These are phyloP conservation scores for Chlorella sp. DNA, from an alignment of 139 green algal species.

Conservation along the genomic window DNA sequence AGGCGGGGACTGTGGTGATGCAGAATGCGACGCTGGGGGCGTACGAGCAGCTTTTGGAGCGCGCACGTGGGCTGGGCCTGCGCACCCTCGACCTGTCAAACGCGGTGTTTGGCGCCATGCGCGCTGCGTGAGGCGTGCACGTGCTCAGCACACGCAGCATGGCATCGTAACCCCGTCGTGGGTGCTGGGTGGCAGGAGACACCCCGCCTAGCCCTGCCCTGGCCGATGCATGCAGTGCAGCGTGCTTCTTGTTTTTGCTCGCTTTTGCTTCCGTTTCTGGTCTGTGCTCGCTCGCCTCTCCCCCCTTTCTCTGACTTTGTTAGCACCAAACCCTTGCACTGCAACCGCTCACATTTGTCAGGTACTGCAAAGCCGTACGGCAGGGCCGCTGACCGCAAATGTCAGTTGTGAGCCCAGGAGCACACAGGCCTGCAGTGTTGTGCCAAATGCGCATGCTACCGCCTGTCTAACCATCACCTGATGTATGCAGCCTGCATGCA, in stretches of 20 bases:
- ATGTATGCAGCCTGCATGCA: too few species aligned
- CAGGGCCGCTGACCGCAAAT: too few species aligned
- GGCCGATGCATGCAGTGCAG: background rate
- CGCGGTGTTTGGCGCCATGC: conserved; percentile 73
- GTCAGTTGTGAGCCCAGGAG: too few species aligned
- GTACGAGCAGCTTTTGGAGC: conserved; percentile 88
- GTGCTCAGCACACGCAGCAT: background rate
- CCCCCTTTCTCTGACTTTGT: background rate
- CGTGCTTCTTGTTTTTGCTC: background rate
- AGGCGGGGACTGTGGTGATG: conserved; percentile 96
- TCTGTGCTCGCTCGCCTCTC: background rate
- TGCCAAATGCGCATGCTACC: too few species aligned
- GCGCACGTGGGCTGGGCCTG: conserved; percentile 84
- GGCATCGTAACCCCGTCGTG: background rate
- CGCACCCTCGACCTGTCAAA: conserved; percentile 93
- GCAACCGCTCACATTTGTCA: background rate
- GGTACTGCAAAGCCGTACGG: background rate
- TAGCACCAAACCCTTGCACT: background rate
- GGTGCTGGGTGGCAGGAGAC: background rate
- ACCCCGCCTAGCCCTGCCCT: too few species aligned
- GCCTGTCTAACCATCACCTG: too few species aligned
- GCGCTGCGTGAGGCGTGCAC: conserved; percentile 1
- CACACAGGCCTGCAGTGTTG: too few species aligned
- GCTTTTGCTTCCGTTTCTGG: background rate
- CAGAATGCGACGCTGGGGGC: conserved; percentile 31